Conservation (phyloP, 441 rosid genomes). For the Gossypium laxum region DNA sequence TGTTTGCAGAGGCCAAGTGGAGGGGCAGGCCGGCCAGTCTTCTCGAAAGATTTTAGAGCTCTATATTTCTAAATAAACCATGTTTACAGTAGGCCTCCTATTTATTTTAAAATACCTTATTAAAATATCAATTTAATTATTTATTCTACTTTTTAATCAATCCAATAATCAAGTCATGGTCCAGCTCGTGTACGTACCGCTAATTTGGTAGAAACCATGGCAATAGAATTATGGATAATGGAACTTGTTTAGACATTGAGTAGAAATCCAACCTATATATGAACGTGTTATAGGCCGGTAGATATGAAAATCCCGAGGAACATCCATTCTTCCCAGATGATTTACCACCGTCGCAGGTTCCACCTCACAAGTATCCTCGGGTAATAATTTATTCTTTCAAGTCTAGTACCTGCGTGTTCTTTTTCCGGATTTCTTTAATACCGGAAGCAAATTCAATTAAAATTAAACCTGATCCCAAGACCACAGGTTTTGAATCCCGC, state of each 20-base stretch:
- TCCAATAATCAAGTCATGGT: too few species aligned
- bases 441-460: not conserved
- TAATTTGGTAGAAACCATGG: not conserved
- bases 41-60: too few species aligned
- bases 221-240: not conserved
- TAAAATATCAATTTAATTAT: too few species aligned
- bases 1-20: too few species aligned
- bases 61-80: too few species aligned
- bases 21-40: too few species aligned
- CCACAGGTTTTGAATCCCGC: conserved; percentile 50
- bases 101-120: too few species aligned
- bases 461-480: conserved; percentile 7
- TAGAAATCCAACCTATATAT: not conserved
- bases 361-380: conserved; percentile 33
- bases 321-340: conserved; percentile 62
- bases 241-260: not conserved
- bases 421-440: not conserved
- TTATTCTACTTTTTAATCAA: too few species aligned
- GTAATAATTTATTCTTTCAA: conserved; percentile 23
- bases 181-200: not conserved
- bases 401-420: not conserved
- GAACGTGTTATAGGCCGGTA: conserved; percentile 43
- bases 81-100: too few species aligned
- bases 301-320: conserved; percentile 72
- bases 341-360: conserved; percentile 36